phyloP scores from a whole-genome alignment of 2,329 filamentous ascomycete genomes.

The Salinomyces thailandicus region DNA sequence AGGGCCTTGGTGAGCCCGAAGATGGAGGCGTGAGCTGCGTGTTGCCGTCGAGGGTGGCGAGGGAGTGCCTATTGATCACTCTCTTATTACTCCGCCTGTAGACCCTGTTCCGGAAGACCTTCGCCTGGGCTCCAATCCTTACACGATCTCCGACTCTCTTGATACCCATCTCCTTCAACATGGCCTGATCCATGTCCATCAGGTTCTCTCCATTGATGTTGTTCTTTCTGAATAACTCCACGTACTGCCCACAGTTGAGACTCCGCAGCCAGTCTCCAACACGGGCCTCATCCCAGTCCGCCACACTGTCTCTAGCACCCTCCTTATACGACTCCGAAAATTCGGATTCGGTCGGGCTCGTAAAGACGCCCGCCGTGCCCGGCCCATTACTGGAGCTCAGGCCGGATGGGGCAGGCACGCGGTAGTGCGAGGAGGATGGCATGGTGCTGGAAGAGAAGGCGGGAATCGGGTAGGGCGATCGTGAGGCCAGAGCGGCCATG shows the following conservation, averaged over 20 bases:
- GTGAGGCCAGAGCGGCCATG: conserved; percentile 73
- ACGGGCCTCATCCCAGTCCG: conserved; percentile 78
- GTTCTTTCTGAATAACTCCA: conserved; percentile 77
- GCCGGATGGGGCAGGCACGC: conserved; percentile 11
- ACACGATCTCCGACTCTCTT: conserved; percentile 96
- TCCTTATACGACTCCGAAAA: conserved; percentile 67
- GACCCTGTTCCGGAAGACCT: conserved; percentile 39
- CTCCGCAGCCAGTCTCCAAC: conserved; percentile 84
- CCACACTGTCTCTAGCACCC: conserved; percentile 14
- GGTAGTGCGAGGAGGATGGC: conserved; percentile 17
- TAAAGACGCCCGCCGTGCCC: conserved; percentile 45
- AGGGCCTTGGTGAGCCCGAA: conserved; percentile 53
- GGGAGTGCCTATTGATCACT: conserved; percentile 65
- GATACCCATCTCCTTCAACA: conserved; percentile 94
- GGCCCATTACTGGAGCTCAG: conserved; percentile 14
- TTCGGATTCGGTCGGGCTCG: conserved; percentile 83
- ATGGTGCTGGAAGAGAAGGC: conserved; percentile 14
- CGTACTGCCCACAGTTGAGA: conserved; percentile 90
- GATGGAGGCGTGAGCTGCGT: conserved; percentile 47
- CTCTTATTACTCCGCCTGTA: conserved; percentile 51
- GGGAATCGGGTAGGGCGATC: conserved; percentile 56
- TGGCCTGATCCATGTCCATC: conserved; percentile 91
- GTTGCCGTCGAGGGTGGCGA: conserved; percentile 65
- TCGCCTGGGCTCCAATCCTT: conserved; percentile 52
- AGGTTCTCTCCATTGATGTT: conserved; percentile 97